Conservation (phyloP, 2,329 filamentous ascomycete genomes). For the Cryphonectria radicalis region DNA sequence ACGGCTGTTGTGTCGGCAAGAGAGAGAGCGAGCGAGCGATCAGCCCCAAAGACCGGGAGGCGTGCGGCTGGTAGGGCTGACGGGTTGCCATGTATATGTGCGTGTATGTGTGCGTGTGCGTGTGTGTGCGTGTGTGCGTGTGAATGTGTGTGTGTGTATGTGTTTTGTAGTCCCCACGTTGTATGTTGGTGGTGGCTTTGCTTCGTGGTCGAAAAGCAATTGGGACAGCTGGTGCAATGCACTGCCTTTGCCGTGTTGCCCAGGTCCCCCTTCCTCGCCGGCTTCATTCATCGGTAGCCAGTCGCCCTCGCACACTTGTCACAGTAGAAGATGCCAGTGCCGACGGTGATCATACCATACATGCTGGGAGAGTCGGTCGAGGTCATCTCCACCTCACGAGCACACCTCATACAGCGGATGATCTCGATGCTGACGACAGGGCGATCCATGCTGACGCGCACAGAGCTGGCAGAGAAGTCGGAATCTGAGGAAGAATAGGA, state of each 20-base stretch:
- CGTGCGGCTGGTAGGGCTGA: neutral
- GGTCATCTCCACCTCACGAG: constrained; percentile 63
- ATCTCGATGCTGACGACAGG: constrained; percentile 60
- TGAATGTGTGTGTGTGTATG: neutral
- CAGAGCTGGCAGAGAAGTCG: constrained; percentile 45
- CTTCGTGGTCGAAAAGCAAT: neutral
- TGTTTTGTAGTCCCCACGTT: neutral
- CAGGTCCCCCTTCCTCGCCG: neutral
- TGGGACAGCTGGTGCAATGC: neutral
- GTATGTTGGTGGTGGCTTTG: too few relatives aligned
- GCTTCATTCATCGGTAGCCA: constrained; percentile 59
- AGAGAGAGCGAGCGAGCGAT: too few relatives aligned
- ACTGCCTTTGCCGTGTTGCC: neutral
- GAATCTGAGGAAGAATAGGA: constrained; percentile 48
- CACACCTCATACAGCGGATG: constrained; percentile 66
- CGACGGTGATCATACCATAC: constrained; percentile 67
- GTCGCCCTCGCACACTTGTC: constrained; percentile 66
- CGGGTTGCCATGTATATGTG: neutral
- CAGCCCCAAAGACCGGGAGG: neutral
- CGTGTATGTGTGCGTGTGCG: neutral
- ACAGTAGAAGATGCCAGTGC: constrained; percentile 70
- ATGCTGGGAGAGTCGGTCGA: constrained; percentile 62
- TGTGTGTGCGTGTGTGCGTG: neutral
- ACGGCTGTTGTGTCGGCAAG: neutral
- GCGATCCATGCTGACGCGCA: constrained; percentile 54